Evolutionary conservation across 805 yeast species (phyloP).

Genomic region (Metschnikowia henanensis): DNA sequence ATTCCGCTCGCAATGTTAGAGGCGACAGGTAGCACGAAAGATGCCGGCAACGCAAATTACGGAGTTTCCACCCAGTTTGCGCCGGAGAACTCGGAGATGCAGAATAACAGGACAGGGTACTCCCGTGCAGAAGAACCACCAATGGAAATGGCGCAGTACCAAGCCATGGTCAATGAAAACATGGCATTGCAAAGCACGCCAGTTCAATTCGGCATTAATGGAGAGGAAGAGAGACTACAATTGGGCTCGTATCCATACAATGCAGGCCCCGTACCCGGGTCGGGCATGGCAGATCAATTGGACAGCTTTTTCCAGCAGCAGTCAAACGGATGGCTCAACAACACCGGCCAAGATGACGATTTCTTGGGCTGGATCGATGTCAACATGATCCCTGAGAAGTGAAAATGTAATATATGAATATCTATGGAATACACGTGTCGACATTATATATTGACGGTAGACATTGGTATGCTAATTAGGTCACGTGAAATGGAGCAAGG

Average conservation of each 20-base stretch:
- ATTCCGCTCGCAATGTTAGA: slow-evolving; percentile 72
- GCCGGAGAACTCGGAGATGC: neutral
- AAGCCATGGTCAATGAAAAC: neutral
- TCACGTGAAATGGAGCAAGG: slow-evolving; percentile 8
- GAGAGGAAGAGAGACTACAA: slow-evolving; percentile 9
- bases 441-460: too few relatives aligned
- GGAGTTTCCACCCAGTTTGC: neutral
- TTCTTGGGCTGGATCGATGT: slow-evolving; percentile 93
- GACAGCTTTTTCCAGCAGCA: slow-evolving; percentile 77
- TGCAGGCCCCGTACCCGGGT: slow-evolving; percentile 4
- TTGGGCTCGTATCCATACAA: slow-evolving; percentile 10
- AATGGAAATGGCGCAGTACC: slow-evolving; percentile 1
- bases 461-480: too few relatives aligned
- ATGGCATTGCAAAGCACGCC: slow-evolving; percentile 1
- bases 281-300: slow-evolving; percentile 34
- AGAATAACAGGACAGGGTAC: neutral
- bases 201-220: slow-evolving; percentile 4
- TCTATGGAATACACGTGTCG: too few relatives aligned
- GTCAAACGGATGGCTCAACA: slow-evolving; percentile 83
- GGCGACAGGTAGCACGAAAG: slow-evolving; percentile 68
- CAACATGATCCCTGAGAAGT: slow-evolving; percentile 35
- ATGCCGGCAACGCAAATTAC: slow-evolving; percentile 4
- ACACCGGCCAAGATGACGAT: slow-evolving; percentile 66
- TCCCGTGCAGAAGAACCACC: slow-evolving; percentile 1
- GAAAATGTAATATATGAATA: neutral